Base-by-base conservation (phyloP, 106 monocot genomes). In the Dendrobium chrysotoxum region DNA sequence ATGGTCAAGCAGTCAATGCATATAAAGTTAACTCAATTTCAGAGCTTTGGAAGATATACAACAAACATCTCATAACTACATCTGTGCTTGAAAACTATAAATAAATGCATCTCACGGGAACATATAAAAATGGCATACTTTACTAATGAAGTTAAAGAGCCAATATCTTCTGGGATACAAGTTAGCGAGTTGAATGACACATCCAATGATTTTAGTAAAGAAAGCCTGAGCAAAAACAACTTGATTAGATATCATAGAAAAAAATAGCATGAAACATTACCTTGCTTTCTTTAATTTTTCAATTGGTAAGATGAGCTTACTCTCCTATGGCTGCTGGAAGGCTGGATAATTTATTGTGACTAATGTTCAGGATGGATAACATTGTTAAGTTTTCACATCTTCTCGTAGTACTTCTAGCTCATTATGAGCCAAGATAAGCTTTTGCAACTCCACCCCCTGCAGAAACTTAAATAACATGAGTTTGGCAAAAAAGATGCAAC, bases 401-500 rank as follows among this genome's bases (percentile, higher is more conserved):
- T 98, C 92, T 77, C 82, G 83, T 81, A 98, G 74, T 47, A 81
- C 78, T 82, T 98, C 94, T 72, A 98, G 76, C 67, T 95, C 82
- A 79, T 98, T 98, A 83, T 98, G 98, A 83, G 94, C 98, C 87
- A 98, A 81, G 70, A 98, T 91, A 71, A 98, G 91, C 80, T 92
- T 98, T 80, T 98, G 92, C 61, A 98, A 74, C 79, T 92, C 95
- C 79, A 98, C 98, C 1, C 83, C 87, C 98, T 98, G 82, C 50
- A 94, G 83, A 78, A 54, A 12, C 15, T n/a, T 20, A 35, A 42
- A 13, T 38, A 41, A 17, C 39, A 40, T 4, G 11, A 17, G 31
- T 28, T 10, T 23, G 12, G 7, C 2, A 28, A 47, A 6, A 45
- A 18, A 76, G 7, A 74, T 16, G 28, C 0, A 18, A 75, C 47